Base-by-base conservation (phyloP, 371 early-diverging fungal genomes). In the Choanephora cucurbitarum region DNA sequence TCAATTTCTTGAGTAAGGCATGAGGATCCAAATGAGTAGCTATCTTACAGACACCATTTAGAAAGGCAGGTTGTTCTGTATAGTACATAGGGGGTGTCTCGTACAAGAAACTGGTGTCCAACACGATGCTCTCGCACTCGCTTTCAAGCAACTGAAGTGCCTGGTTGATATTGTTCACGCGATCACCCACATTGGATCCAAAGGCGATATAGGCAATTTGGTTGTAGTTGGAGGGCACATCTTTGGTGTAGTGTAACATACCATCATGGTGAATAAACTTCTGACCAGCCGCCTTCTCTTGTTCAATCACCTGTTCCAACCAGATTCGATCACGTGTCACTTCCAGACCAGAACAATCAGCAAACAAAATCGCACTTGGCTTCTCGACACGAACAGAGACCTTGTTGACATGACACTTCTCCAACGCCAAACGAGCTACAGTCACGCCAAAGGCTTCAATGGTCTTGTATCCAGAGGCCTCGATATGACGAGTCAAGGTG, bases 11-110 rank as follows among this genome's bases (percentile, higher is more conserved):
- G n/a, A 99, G 73, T 23, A 99, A 69, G 3, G 62, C 84, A 28
- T 80, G 53, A 6, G 99, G 98, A 19, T 75, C 73, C 24, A 97
- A 78, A 33, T 75, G 70, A 1, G 97, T 97, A 23, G 70, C 72
- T 63, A 94, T 87, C 70, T 93, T 93, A 70, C 88, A 88, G 0
- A 85, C 94, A 3, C 83, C 92, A 56, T 99, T 99, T 49, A 99
- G 64, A 67, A 98, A 99, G 18, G 77, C 64, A 7, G 95, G 92
- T 66, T 99, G 98, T 42, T 98, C 96, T 7, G 81, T 76, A 31
- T 90, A 85, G 72, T 99, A 98, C 98, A 97, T 97, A 32, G 99
- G 95, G 11, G 89, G 79, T 0, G 97, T 95, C 66, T 97, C 95
- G 71, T 99, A 99, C 57, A 99, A 67, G 72, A 92, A 97, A 40